Percentiles rank a stretch among this genome's conserved stretches.
Conservation (phyloP, 2,329 filamentous ascomycete species). For the Talaromyces sp. region DNA sequence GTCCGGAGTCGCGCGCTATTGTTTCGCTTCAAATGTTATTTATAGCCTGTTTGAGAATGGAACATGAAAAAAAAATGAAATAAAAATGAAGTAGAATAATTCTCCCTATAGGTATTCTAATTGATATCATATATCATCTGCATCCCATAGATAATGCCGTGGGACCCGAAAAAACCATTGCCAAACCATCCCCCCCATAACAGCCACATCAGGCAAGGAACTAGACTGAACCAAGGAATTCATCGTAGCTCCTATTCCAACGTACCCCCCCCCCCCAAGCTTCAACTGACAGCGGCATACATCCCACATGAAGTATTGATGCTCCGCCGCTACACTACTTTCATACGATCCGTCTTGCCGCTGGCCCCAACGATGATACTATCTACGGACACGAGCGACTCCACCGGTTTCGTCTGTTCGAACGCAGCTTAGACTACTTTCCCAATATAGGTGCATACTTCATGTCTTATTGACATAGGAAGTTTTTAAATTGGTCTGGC, state of each 20-base stretch:
- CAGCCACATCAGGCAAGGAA: not conserved
- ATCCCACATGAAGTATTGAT: not conserved
- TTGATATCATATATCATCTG: conserved; percentile 4
- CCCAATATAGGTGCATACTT: not conserved
- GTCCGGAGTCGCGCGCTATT: conserved; percentile 10
- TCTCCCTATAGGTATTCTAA: no score
- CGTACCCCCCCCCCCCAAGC: not conserved
- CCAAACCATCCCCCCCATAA: not conserved
- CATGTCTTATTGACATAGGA: not conserved
- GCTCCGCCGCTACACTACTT: not conserved
- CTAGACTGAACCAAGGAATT: no score
- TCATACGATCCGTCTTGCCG: not conserved
- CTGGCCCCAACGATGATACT: not conserved
- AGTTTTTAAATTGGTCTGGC: not conserved
- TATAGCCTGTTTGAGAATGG: conserved; percentile 8
- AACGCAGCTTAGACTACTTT: not conserved
- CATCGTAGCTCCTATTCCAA: not conserved
- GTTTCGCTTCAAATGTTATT: conserved; percentile 18
- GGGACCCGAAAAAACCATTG: not conserved
- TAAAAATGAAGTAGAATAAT: not conserved
- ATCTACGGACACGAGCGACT: not conserved
- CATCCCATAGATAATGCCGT: not conserved
- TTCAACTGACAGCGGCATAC: conserved; percentile 2
- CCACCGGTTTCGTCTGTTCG: not conserved
- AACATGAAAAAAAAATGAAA: conserved; percentile 4